phyloP scores from a whole-genome alignment of 495 filamentous ascomycete genomes.

The Tuber indicum region DNA sequence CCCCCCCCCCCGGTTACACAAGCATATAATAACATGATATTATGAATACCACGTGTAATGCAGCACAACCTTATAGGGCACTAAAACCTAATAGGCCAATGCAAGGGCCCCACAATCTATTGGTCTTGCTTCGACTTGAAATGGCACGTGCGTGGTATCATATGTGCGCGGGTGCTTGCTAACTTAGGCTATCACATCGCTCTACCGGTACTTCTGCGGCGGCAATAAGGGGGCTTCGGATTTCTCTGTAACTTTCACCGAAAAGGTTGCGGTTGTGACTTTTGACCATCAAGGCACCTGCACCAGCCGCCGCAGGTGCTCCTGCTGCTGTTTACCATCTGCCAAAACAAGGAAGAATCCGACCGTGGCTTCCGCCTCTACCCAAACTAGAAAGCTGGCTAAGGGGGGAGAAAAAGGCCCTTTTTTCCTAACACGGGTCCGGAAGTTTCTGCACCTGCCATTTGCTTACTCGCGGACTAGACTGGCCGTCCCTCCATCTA shows the following conservation, averaged over 20 bases:
- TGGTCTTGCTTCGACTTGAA: neutral
- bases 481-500: no score
- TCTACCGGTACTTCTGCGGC: neutral
- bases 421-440: no score
- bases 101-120: neutral
- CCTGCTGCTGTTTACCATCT: no score
- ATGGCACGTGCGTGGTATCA: neutral
- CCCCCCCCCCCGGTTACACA: neutral
- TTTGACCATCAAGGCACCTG: neutral
- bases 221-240: neutral
- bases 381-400: no score
- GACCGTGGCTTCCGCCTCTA: no score
- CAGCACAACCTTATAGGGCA: neutral
- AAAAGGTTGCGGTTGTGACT: neutral
- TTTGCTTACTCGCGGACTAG: no score
- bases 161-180: neutral
- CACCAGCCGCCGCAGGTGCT: neutral
- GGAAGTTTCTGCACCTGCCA: no score
- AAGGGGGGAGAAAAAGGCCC: no score
- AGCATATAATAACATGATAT: neutral
- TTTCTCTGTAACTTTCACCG: no score
- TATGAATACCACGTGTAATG: neutral
- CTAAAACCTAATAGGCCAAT: neutral
- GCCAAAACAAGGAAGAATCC: no score
- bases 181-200: neutral